Percentiles rank a stretch among this genome's conserved stretches.
Evolutionary conservation across 495 filamentous ascomycete species (phyloP).

Genomic region (Melanomma pulvis-pyrius): DNA sequence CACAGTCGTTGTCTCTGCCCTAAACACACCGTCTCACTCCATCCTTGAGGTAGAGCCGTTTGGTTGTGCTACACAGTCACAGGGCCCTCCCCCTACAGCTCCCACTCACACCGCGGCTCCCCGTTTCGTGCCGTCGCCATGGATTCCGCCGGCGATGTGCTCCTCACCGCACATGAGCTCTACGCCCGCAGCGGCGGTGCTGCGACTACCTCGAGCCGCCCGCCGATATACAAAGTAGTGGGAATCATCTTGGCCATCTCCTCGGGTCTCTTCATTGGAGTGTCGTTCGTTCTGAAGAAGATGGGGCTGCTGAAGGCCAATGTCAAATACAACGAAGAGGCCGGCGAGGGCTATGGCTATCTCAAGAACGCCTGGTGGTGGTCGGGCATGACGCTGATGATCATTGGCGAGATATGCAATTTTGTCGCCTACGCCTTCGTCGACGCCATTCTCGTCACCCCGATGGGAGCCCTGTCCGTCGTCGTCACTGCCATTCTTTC

Average conservation of each 20-base stretch:
- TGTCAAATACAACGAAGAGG: constrained; percentile 93
- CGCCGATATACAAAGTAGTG: constrained; percentile 77
- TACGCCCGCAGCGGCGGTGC: constrained; percentile 50
- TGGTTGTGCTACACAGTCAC: constrained; percentile 9
- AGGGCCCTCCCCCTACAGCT: not conserved
- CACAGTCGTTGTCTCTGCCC: not conserved
- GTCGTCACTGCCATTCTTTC: constrained; percentile 92
- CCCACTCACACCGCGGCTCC: constrained; percentile 2
- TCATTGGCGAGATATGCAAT: constrained; percentile 94
- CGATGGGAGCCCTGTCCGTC: constrained; percentile 90
- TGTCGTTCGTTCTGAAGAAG: constrained; percentile 96
- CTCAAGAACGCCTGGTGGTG: constrained; percentile 97
- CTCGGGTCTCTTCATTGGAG: constrained; percentile 91
- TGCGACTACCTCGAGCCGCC: constrained; percentile 43
- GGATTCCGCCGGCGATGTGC: constrained; percentile 50
- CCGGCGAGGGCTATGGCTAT: constrained; percentile 96
- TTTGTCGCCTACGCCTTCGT: constrained; percentile 97
- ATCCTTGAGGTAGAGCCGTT: not conserved
- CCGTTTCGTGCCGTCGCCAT: constrained; percentile 42
- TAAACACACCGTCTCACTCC: not conserved
- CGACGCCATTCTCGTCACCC: constrained; percentile 94
- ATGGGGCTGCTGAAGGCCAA: constrained; percentile 87
- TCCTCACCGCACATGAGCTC: constrained; percentile 52
- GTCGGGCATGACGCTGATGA: constrained; percentile 96
- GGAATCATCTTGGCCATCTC: constrained; percentile 84